Evolutionary conservation across 192 early-diverging fungal species (phyloP), one percentile per base, ranked within the genome.

Genomic region (Gamsiella multidivaricata): DNA sequence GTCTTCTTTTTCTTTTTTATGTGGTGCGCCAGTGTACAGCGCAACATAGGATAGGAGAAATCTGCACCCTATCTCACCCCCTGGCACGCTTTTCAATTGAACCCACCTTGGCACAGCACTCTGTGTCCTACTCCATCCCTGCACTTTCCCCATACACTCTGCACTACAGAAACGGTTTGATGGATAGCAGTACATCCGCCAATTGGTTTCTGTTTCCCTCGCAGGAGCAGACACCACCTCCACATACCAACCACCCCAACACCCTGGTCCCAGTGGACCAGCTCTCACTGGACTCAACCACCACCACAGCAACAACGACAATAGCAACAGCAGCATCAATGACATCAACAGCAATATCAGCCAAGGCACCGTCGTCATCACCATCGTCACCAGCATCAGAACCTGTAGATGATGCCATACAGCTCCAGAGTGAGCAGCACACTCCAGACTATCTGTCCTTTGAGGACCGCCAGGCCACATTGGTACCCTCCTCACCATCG

Each of bases 231-330:
- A 9, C 9, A n/a, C 15, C 10, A 18, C 45, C 54, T 23, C n/a
- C 54, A 29, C 28, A 58, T 41, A 17, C 56, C 37, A 42, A 23
- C 56, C 20, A 28, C 51, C 28, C 29, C 25, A 42, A 39, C 34
- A 42, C 37, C 41, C 56, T 42, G 20, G 37, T 37, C 23, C 56
- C 22, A 12, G 14, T 58, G 18, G 56, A 58, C 22, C 36, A 58
- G 25, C 56, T 42, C 56, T 28, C 56, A 1, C 28, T 58, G n/a
- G n/a, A 42, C 39, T 42, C 14, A 42, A 26, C 45, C 12, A 10
- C 45, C 32, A 26, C 56, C n/a, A 15, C 56, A 59, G 18, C 1
- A 56, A 56, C 56, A 42, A 43, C 54, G 4, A 41, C 39, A 41
- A 14, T 14, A 45, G 28, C 39, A 41, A 31, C 39, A 36, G 23